Evolutionary conservation across 768 basidiomycete species (phyloP), one percentile per base, ranked within the genome.

Genomic region (Macrolepiota fuliginosa): DNA sequence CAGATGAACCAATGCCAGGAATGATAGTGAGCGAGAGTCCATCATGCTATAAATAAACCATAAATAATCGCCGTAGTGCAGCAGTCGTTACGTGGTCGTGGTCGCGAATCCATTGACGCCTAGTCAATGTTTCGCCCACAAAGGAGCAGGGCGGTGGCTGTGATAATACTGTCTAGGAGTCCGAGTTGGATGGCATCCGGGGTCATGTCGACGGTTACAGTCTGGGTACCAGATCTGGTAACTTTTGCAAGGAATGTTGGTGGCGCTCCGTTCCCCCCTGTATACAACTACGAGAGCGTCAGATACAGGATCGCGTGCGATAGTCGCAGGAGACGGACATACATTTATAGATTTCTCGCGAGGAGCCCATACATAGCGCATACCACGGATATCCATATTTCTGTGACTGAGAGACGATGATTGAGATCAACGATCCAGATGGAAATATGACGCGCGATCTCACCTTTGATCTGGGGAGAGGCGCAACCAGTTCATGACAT

Each of bases 71-170:
- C 42, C 52, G 57, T 36, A 15, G 40, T 22, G 37, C 35, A 19
- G 27, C 19, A 24, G 22, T 45, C 29, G 29, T 32, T 32, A 7
- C 7, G 29, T 32, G 3, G 3, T n/a, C 40, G 25, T 15, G 46
- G 5, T 12, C 13, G n/a, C 6, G 17, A 36, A 35, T 46, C n/a
- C 25, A 36, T n/a, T 7, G 29, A 7, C 7, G 7, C 19, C 67
- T 67, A 89, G 64, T 88, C 88, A 24, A 90, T 83, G 71, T 76
- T 83, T 58, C 80, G 81, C n/a, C 88, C 88, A 54, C 78, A 85
- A 61, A 83, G 83, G 47, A 89, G 74, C 24, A 89, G 73, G 4
- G 83, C 65, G 0, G 83, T 78, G 0, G 83, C 85, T 10, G 83
- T 75, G 27, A 88, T 68, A 60, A 76, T 71, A 7, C 77, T 69